These are phyloP conservation scores for Nothopassalora personata DNA, from an alignment of 2,329 filamentous ascomycete genomes.

Conservation along the genomic window DNA sequence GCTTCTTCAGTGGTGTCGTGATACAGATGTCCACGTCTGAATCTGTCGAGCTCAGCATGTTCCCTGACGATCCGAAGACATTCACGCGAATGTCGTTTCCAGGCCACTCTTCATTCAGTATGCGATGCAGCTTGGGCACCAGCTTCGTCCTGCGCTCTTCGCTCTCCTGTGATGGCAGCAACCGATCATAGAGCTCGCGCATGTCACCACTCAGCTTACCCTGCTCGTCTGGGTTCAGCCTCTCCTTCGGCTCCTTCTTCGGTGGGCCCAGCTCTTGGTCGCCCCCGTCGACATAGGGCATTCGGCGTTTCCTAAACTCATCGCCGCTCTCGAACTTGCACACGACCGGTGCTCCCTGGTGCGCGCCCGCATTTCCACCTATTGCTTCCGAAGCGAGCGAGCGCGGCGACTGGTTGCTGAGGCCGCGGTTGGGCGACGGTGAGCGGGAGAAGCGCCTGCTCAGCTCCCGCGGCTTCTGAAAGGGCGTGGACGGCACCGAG, in stretches of 20 bases:
- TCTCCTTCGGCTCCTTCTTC: constrained; percentile 63
- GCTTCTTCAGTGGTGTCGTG: constrained; percentile 78
- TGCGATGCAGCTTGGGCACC: constrained; percentile 78
- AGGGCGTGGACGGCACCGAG: constrained; percentile 89
- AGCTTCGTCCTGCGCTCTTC: constrained; percentile 69
- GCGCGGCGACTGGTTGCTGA: constrained; percentile 75
- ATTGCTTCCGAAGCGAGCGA: constrained; percentile 89
- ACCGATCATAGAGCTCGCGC: constrained; percentile 73
- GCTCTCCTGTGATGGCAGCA: constrained; percentile 76
- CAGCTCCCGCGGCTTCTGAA: constrained; percentile 79
- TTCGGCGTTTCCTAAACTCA: constrained; percentile 73
- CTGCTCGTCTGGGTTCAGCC: constrained; percentile 67
- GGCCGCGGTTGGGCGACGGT: constrained; percentile 69
- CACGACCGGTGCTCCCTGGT: constrained; percentile 56
- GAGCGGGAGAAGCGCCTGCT: constrained; percentile 66
- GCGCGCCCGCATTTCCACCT: constrained; percentile 49
- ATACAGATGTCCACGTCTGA: constrained; percentile 99
- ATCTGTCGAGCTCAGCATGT: constrained; percentile 87
- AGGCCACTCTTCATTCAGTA: constrained; percentile 89
- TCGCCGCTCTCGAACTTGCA: constrained; percentile 89
- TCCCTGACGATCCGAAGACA: constrained; percentile 97
- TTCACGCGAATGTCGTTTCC: constrained; percentile 83
- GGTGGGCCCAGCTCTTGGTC: constrained; percentile 68
- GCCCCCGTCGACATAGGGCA: constrained; percentile 81
- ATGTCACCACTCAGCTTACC: constrained; percentile 73